Evolutionary conservation across 148 eudicot genomes (phyloP).

Genomic region (Vaccinium myrtillus): DNA sequence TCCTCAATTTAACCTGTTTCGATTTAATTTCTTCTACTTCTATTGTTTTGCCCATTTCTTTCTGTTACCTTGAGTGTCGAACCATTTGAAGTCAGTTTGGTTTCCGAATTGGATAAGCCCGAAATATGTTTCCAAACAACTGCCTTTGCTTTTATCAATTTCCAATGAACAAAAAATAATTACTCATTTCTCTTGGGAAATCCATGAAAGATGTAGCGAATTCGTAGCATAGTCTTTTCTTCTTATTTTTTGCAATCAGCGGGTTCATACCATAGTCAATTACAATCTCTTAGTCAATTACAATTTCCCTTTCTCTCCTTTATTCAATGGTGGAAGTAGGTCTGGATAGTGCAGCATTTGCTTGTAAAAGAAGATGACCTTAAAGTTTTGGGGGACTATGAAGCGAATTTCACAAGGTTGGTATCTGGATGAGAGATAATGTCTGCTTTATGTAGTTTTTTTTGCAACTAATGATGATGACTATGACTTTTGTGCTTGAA

Average conservation of each 20-base stretch:
- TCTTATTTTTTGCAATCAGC: too few relatives aligned
- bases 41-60: not conserved
- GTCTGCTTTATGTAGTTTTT: not conserved
- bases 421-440: not conserved
- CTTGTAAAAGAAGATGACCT: slow-evolving; percentile 85
- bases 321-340: slow-evolving; percentile 53
- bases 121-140: too few relatives aligned
- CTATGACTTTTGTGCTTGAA: not conserved
- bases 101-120: too few relatives aligned
- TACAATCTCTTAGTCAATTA: too few relatives aligned
- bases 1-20: slow-evolving; percentile 57
- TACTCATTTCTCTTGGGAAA: too few relatives aligned
- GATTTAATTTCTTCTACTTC: slow-evolving; percentile 45
- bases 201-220: too few relatives aligned
- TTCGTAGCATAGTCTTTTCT: too few relatives aligned
- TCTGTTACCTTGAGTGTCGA: not conserved
- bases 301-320: slow-evolving; percentile 39
- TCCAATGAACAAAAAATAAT: too few relatives aligned
- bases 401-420: slow-evolving; percentile 69
- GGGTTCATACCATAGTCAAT: too few relatives aligned
- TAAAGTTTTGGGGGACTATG: slow-evolving; percentile 73
- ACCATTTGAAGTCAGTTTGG: too few relatives aligned
- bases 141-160: too few relatives aligned
- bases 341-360: slow-evolving; percentile 83
- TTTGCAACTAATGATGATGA: not conserved